phyloP scores from a whole-genome alignment of 2,329 filamentous ascomycete species.

The Sclerotinia trifoliorum region DNA sequence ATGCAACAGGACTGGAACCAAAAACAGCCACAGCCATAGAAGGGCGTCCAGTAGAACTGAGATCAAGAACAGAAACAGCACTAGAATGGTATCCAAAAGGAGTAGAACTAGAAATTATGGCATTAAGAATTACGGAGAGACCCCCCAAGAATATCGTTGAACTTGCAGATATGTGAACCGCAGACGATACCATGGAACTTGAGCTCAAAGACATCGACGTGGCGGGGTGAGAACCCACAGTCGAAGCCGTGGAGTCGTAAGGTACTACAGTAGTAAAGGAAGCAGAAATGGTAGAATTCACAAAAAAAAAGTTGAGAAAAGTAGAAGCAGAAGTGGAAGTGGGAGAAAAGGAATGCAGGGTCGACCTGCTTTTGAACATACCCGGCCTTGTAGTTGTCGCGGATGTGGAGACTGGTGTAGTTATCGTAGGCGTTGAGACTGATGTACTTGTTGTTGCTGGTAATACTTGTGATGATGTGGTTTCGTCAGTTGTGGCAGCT shows the following conservation, averaged over 20 bases:
- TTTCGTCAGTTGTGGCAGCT: constrained; percentile 9
- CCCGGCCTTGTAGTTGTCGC: constrained; percentile 25
- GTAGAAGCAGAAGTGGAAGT: constrained; percentile 13
- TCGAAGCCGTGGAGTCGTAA: constrained; percentile 21
- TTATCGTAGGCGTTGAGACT: constrained; percentile 22
- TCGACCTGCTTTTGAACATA: constrained; percentile 28
- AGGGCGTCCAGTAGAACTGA: constrained; percentile 13
- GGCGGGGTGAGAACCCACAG: not conserved
- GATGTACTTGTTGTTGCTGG: constrained; percentile 20
- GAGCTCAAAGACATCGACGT: constrained; percentile 3
- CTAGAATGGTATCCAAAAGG: constrained; percentile 19
- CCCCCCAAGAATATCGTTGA: constrained; percentile 11
- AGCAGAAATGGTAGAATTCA: constrained; percentile 16
- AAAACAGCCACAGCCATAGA: not conserved
- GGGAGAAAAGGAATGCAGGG: constrained; percentile 28
- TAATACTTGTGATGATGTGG: constrained; percentile 6
- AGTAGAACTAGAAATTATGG: constrained; percentile 21
- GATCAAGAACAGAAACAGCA: constrained; percentile 1
- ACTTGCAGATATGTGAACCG: constrained; percentile 18
- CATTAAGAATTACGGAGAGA: constrained; percentile 8
- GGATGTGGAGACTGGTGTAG: constrained; percentile 20
- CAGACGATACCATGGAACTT: constrained; percentile 9
- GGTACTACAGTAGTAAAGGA: constrained; percentile 6
- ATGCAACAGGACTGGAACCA: too few relatives aligned
- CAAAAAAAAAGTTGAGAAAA: constrained; percentile 6